Percentiles rank a stretch among this genome's conserved stretches.
Evolutionary conservation across 345 rosid species (phyloP).

Genomic region (Dipteronia sinensis): DNA sequence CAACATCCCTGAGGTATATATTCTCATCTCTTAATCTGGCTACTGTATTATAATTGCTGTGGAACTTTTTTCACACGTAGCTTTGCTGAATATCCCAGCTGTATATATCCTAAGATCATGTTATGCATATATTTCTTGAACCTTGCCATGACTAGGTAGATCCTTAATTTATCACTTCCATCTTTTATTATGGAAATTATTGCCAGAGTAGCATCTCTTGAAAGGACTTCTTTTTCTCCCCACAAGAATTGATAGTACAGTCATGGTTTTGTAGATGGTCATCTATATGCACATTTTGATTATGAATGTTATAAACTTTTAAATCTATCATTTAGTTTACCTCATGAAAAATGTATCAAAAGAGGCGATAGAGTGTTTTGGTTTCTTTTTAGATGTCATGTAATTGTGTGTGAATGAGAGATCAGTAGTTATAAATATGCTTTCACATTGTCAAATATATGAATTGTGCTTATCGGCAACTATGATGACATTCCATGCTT

Average conservation of each 20-base stretch:
- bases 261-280: not conserved
- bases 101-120: not conserved
- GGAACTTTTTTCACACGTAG: not conserved
- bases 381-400: not conserved
- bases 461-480: not conserved
- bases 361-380: not conserved
- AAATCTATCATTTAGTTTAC: not conserved
- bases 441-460: not conserved
- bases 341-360: not conserved
- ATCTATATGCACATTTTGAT: too few species aligned
- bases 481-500: constrained; percentile 3
- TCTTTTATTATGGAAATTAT: not conserved
- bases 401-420: not conserved
- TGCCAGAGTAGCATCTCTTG: not conserved
- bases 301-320: not conserved
- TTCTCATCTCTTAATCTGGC: constrained; percentile 10
- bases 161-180: not conserved
- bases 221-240: not conserved
- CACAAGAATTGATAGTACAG: not conserved
- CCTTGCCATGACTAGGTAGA: not conserved
- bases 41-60: not conserved
- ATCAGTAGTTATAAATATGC: not conserved
- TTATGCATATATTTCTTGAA: not conserved
- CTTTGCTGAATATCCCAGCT: not conserved
- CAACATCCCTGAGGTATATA: constrained; percentile 92